Evolutionary conservation across 208 protist species (phyloP).

Genomic region (Eutreptiella sp.): DNA sequence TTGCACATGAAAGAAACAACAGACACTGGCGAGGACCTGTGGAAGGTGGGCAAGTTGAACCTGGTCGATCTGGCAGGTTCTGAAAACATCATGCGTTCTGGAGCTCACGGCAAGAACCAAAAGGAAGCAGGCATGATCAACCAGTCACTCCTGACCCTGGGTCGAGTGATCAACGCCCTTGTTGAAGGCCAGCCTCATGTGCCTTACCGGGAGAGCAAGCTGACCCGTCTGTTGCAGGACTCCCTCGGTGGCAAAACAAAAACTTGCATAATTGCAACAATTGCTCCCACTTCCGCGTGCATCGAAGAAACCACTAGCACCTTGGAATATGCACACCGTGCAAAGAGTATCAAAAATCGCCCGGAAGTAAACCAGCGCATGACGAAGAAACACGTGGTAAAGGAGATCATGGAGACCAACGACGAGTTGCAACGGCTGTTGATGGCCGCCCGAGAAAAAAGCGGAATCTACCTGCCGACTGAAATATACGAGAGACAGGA

Average conservation of each 20-base stretch:
- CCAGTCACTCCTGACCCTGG: constrained; percentile 53
- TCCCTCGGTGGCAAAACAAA: constrained; percentile 53
- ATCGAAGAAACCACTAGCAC: constrained; percentile 52
- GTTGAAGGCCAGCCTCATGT: constrained; percentile 44
- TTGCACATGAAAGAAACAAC: constrained; percentile 55
- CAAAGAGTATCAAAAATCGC: constrained; percentile 47
- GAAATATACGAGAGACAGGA: too few relatives aligned
- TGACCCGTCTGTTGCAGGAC: constrained; percentile 61
- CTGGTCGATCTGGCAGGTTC: constrained; percentile 76
- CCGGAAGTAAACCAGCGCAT: constrained; percentile 10
- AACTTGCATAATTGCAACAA: constrained; percentile 29
- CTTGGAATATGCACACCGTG: constrained; percentile 53
- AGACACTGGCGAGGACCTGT: constrained; percentile 40
- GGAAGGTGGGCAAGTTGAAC: constrained; percentile 63
- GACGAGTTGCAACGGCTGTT: constrained; percentile 7
- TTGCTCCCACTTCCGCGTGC: constrained; percentile 35
- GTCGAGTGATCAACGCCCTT: constrained; percentile 57
- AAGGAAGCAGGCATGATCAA: constrained; percentile 58
- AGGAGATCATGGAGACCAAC: constrained; percentile 17
- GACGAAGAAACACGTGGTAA: constrained; percentile 16
- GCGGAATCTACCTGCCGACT: too few relatives aligned
- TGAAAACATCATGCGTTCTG: constrained; percentile 49
- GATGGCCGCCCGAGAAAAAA: too few relatives aligned
- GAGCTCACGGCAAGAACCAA: constrained; percentile 27
- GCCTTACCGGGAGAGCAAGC: constrained; percentile 57